phyloP scores from a whole-genome alignment of 2,329 filamentous ascomycete genomes.

The Diaporthe helianthi region DNA sequence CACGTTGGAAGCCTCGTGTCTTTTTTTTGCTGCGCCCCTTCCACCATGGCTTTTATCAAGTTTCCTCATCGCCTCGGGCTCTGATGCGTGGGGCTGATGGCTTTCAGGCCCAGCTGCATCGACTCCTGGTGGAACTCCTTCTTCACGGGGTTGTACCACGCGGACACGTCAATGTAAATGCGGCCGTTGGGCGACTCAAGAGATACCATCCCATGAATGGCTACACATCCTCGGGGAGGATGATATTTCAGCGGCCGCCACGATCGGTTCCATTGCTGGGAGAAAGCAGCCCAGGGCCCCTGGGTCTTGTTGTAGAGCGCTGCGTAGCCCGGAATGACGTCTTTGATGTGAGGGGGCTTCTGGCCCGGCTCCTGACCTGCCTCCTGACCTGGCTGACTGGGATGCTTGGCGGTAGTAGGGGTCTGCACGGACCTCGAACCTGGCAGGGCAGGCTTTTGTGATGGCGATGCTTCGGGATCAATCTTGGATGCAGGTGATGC shows the following conservation, averaged over 20 bases:
- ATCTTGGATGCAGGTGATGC: constrained; percentile 22
- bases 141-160: constrained; percentile 64
- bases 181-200: constrained; percentile 54
- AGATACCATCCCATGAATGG: constrained; percentile 62
- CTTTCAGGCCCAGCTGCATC: constrained; percentile 49
- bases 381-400: neutral
- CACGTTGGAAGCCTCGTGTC: neutral
- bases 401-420: neutral
- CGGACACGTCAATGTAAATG: constrained; percentile 58
- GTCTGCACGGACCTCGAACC: neutral
- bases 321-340: constrained; percentile 37
- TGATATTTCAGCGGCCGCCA: constrained; percentile 53
- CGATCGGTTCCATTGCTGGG: constrained; percentile 43
- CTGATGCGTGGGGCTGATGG: constrained; percentile 30
- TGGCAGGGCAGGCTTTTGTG: neutral
- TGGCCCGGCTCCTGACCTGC: neutral
- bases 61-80: constrained; percentile 23
- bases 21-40: neutral
- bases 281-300: constrained; percentile 44
- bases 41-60: neutral
- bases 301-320: constrained; percentile 42
- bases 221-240: constrained; percentile 59
- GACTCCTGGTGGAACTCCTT: constrained; percentile 51
- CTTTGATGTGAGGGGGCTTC: constrained; percentile 30
- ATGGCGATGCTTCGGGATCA: neutral